phyloP scores from a whole-genome alignment of 306 rosid species.

The Erythrophleum fordii region DNA sequence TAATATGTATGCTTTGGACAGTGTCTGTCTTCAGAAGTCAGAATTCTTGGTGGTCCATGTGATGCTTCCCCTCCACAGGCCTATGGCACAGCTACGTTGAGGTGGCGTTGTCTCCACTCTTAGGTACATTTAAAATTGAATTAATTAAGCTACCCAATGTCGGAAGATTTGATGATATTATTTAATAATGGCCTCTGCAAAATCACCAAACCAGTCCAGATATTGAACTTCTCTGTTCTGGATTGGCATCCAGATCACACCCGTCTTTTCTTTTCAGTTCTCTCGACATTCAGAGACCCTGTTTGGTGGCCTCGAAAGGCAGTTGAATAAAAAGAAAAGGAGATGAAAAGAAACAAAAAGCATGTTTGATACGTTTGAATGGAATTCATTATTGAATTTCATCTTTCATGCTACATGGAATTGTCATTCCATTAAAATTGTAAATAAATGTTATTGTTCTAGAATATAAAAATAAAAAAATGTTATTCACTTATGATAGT shows the following conservation, averaged over 20 bases:
- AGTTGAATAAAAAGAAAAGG: no score
- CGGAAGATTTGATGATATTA: not conserved
- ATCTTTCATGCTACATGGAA: no score
- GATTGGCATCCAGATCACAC: not conserved
- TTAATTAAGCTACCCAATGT: not conserved
- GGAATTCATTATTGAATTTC: no score
- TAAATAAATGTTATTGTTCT: no score
- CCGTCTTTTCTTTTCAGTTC: not conserved
- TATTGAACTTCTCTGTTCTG: not conserved
- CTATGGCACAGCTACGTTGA: constrained; percentile 33
- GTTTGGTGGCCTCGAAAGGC: no score
- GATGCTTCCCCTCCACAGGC: constrained; percentile 23
- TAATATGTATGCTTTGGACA: not conserved
- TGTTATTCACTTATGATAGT: no score
- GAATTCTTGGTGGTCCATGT: constrained; percentile 29
- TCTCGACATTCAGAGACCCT: no score
- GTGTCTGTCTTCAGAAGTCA: not conserved
- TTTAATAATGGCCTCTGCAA: not conserved
- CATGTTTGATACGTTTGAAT: no score
- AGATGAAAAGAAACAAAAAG: no score
- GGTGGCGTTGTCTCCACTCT: constrained; percentile 38
- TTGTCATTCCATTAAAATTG: no score
- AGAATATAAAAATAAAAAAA: no score
- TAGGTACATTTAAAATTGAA: constrained; percentile 6
- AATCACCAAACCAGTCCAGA: not conserved